Evolutionary conservation across 768 basidiomycete genomes (phyloP).

Genomic region (Amanita jacksonii): DNA sequence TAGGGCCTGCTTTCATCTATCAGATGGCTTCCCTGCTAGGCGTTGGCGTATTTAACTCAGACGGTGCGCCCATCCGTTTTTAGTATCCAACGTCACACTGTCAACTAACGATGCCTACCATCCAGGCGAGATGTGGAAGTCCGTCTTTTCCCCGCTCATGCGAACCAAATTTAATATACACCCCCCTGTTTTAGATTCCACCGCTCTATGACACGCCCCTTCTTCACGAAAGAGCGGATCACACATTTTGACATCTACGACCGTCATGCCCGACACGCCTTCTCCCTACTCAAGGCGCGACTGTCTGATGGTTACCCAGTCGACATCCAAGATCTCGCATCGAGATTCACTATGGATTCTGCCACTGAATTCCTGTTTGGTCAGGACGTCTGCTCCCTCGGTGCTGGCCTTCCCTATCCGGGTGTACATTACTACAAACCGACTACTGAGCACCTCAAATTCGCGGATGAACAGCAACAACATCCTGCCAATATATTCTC

Average conservation of each 20-base stretch:
- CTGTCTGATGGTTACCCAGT: slow-evolving; percentile 38
- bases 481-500: slow-evolving; percentile 37
- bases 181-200: slow-evolving; percentile 36
- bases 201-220: slow-evolving; percentile 58
- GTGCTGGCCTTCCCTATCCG: slow-evolving; percentile 42
- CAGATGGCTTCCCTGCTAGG: slow-evolving; percentile 35
- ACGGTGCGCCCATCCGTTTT: slow-evolving; percentile 31
- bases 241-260: slow-evolving; percentile 57
- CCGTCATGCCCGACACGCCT: slow-evolving; percentile 38
- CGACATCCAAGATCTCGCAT: slow-evolving; percentile 47
- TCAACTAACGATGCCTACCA: not conserved
- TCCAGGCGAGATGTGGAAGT: slow-evolving; percentile 67
- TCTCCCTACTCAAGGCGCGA: slow-evolving; percentile 34
- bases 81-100: not conserved
- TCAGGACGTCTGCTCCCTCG: slow-evolving; percentile 37
- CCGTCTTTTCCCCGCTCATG: slow-evolving; percentile 11
- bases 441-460: slow-evolving; percentile 16
- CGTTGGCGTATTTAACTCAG: slow-evolving; percentile 49
- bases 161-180: not conserved
- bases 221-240: slow-evolving; percentile 55
- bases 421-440: slow-evolving; percentile 11
- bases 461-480: slow-evolving; percentile 14
- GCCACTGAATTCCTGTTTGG: slow-evolving; percentile 55
- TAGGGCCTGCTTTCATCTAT: slow-evolving; percentile 17
- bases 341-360: slow-evolving; percentile 56